A percentile compares a stretch with the other conserved stretches of the same genome.
phyloP scores from a whole-genome alignment of 2,329 filamentous ascomycete species.

The Botrytis elliptica region DNA sequence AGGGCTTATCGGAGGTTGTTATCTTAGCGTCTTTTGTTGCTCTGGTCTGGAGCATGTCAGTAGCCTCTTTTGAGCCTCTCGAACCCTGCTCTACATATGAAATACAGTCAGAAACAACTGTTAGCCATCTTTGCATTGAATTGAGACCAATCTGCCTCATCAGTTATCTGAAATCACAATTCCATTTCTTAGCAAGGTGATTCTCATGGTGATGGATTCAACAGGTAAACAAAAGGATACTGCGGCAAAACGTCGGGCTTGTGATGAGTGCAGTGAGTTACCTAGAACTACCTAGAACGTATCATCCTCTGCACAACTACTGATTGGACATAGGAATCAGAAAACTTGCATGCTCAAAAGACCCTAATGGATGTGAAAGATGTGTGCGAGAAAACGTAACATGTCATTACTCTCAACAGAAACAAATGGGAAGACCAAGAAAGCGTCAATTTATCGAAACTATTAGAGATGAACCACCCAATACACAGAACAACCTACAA shows the following conservation, averaged over 20 bases:
- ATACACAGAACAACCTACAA: constrained; percentile 13
- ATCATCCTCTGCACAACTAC: constrained; percentile 22
- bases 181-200: background rate
- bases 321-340: constrained; percentile 50
- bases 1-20: constrained; percentile 25
- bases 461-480: constrained; percentile 23
- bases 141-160: background rate
- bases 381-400: constrained; percentile 56
- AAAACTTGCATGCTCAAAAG: constrained; percentile 65
- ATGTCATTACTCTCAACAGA: constrained; percentile 64
- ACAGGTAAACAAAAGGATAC: constrained; percentile 21
- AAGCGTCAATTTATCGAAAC: constrained; percentile 48
- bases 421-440: constrained; percentile 64
- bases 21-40: constrained; percentile 30
- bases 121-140: background rate
- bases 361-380: constrained; percentile 57
- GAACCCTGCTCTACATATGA: background rate
- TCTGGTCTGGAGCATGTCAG: background rate
- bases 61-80: background rate
- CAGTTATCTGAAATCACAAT: background rate
- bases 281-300: background rate
- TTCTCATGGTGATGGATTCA: constrained; percentile 24
- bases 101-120: constrained; percentile 8
- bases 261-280: constrained; percentile 65
- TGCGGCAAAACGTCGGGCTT: constrained; percentile 56